Conservation (phyloP, 2,329 filamentous ascomycete species). For the Parascedosporium putredinis region DNA sequence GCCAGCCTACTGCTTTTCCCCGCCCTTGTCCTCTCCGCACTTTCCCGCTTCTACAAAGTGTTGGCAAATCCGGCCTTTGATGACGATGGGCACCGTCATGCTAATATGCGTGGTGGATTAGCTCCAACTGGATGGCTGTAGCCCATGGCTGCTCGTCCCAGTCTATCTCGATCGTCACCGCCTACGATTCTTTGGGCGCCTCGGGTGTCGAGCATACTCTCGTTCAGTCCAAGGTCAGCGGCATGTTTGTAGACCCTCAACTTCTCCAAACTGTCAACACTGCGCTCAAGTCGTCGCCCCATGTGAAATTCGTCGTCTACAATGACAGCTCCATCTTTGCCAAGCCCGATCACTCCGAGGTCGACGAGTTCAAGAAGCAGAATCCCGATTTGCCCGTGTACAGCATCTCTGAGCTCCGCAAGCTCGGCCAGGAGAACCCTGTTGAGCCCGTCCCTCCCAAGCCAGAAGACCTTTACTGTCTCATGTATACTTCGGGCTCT, state of each 20-base stretch:
- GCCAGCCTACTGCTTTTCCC: too few relatives aligned
- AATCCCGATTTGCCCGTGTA: constrained; percentile 43
- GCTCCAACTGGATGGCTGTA: constrained; percentile 72
- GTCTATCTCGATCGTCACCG: constrained; percentile 84
- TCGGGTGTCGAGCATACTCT: constrained; percentile 80
- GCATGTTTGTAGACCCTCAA: constrained; percentile 80
- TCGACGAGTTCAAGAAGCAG: constrained; percentile 45
- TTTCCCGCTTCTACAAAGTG: too few relatives aligned
- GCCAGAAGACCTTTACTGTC: constrained; percentile 70
- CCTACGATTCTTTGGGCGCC: constrained; percentile 85
- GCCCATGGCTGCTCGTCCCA: constrained; percentile 72
- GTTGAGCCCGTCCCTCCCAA: constrained; percentile 61
- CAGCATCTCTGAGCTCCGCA: constrained; percentile 43
- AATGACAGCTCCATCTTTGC: constrained; percentile 47
- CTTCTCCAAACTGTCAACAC: constrained; percentile 52
- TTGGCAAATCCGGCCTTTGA: too few relatives aligned
- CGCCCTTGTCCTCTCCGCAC: too few relatives aligned
- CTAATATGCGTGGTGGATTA: constrained; percentile 22
- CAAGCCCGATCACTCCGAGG: constrained; percentile 29
- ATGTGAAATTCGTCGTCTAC: constrained; percentile 51
- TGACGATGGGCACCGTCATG: too few relatives aligned
- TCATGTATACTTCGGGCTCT: constrained; percentile 81
- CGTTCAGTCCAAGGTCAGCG: constrained; percentile 65
- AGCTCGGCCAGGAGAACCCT: constrained; percentile 55
- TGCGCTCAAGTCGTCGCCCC: constrained; percentile 45